Base-by-base conservation (phyloP, 345 rosid genomes). In the Ailanthus altissimus region DNA sequence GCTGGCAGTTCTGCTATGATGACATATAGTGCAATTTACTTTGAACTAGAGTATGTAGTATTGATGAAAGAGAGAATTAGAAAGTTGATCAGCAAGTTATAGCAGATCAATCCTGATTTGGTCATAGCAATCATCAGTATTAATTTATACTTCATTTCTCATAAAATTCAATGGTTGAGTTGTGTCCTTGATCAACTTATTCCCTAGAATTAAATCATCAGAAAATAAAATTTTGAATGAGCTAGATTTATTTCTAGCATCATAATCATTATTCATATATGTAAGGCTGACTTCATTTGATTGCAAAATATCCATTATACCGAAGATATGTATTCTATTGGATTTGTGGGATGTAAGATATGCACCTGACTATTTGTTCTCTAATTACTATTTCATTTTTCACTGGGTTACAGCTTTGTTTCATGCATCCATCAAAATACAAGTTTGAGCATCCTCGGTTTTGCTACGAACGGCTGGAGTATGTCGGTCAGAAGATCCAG, bases 401-500 rank as follows among this genome's bases (percentile, higher is more conserved):
- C 47, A 14, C 68, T 80, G 63, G 32, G 46, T 26, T 79, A 74
- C 94, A 95, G 96, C 96, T 95, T 78, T 90, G 94, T 86, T 96
- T 96, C 90, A 70, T 96, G 90, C 99, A 96, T 81, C 99, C 99
- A 60, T 96, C 99, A 67, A 96, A 93, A 71, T 79, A 91, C 83
- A 96, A 93, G 87, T 93, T 90, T 62, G 97, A 92, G 67, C 99
- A 93, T 81, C 98, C 99, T 51, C 91, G 97, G 67, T 96, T 96
- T 82, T 90, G 97, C 84, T 90, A 81, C 11, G 98, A 93, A 84
- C 85, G 94, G 46, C 68, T 96, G 60, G 99, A 96, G 81, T 93
- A 90, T 10, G 86, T 96, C 3, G 98, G 99, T 81, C 99, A 93
- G 77, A 96, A 93, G 90, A 92, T 92, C 78, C 99, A 94, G 95